phyloP scores from a whole-genome alignment of 2,329 filamentous ascomycete species.

The Parascedosporium putredinis region DNA sequence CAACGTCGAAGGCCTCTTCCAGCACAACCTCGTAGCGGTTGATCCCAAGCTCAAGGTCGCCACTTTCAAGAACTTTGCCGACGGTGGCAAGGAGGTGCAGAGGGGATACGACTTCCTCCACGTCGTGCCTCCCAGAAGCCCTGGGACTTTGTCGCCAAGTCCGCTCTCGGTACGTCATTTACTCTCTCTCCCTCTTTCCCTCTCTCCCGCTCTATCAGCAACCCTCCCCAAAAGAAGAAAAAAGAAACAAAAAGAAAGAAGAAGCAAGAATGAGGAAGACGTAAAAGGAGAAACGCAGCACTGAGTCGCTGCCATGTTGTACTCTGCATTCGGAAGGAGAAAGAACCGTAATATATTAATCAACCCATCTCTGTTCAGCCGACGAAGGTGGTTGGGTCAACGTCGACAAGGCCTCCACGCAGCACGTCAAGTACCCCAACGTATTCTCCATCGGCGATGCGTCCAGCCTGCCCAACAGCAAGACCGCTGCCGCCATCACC shows the following conservation, averaged over 20 bases:
- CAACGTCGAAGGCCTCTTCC: slow-evolving; percentile 26
- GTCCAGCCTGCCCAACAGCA: slow-evolving; percentile 28
- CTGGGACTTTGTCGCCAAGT: slow-evolving; percentile 10
- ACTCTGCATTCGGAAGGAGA: no score
- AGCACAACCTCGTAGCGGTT: slow-evolving; percentile 25
- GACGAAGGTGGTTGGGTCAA: slow-evolving; percentile 15
- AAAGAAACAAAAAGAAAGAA: no score
- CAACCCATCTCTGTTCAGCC: slow-evolving; percentile 1
- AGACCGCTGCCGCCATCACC: slow-evolving; percentile 34
- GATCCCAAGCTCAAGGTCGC: slow-evolving; percentile 25
- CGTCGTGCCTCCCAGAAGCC: slow-evolving; percentile 20
- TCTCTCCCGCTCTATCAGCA: no score
- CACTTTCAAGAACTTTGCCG: slow-evolving; percentile 13
- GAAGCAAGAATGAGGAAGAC: no score
- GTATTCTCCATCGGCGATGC: slow-evolving; percentile 30
- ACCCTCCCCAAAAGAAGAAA: no score
- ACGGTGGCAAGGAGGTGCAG: slow-evolving; percentile 19
- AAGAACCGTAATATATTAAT: background rate
- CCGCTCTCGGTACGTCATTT: slow-evolving; percentile 14
- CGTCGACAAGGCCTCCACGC: slow-evolving; percentile 15
- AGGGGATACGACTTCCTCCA: slow-evolving; percentile 25
- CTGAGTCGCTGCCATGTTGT: no score
- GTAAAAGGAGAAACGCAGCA: no score
- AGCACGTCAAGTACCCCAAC: slow-evolving; percentile 20
- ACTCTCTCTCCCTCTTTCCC: no score